Base-by-base conservation (phyloP, 2,329 filamentous ascomycete genomes). In the Immersiporthe knoxdaviesiana region DNA sequence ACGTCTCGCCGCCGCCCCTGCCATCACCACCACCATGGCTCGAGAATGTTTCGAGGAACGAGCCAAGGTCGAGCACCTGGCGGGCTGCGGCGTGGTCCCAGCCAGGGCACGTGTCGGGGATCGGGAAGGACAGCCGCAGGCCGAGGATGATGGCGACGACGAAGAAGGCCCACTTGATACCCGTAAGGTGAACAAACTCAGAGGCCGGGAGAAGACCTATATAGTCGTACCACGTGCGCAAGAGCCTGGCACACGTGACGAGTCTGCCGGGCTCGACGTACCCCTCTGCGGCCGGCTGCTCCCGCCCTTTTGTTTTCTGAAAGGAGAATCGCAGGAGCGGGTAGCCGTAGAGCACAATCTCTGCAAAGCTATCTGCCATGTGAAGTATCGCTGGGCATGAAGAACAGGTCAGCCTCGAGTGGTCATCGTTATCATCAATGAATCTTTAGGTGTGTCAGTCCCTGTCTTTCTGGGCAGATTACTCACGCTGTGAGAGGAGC, bases 61-160 rank as follows among this genome's bases (percentile, higher is more conserved):
- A 72, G 8, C 77, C 79, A 24, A 86, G 79, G 2, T 78, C 74
- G 0, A 87, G 72, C 47, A 78, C 73, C 21, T 72, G 73, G 27
- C 84, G 77, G 0, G 81, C 84, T 70, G 76, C 80, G 1, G 74
- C 72, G 52, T 81, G 75, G 64, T 82, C 79, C 77, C 77, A 78
- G 16, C 68, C 78, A 0, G 81, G 78, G 18, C 79, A 81, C 0
- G 47, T 65, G 2, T 76, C 73, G 0, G 78, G 68, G 14, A 84
- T 35, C 0, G 83, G 81, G 58, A 87, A 84, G 3, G 83, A 85
- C 39, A 86, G 74, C 1, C 82, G 80, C 62, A 84, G 80, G 21
- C 79, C 80, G 5, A 85, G 68, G 62, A 86, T 81, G 47, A 83
- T 74, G 60, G 73, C 47, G 72, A 77, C 61, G 59, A 87, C 79